Evolutionary conservation across 1,139 yeast species (phyloP).

Genomic region (Citeromyces hawaiiensis): DNA sequence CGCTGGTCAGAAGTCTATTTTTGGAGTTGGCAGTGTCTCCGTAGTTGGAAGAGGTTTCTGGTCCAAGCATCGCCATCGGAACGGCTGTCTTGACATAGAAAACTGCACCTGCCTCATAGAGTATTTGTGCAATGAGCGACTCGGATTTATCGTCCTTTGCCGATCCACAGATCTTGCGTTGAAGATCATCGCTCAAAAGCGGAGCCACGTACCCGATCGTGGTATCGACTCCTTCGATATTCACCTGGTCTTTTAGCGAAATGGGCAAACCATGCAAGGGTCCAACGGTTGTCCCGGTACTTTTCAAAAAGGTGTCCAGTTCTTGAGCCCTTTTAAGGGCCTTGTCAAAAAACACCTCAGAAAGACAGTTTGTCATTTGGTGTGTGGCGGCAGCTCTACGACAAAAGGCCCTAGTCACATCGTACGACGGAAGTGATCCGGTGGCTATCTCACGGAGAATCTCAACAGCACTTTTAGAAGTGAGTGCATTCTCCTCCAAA

Average conservation of each 20-base stretch:
- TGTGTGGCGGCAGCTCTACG: slow-evolving; percentile 47
- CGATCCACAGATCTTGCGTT: slow-evolving; percentile 8
- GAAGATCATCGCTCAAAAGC: slow-evolving; percentile 11
- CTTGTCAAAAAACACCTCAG: slow-evolving; percentile 25
- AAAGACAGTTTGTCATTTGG: slow-evolving; percentile 33
- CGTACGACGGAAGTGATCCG: slow-evolving; percentile 27
- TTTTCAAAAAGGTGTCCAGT: slow-evolving; percentile 24
- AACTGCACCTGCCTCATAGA: slow-evolving; percentile 36
- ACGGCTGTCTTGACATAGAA: slow-evolving; percentile 43
- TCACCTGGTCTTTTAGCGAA: slow-evolving; percentile 40
- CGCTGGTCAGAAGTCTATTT: slow-evolving; percentile 29
- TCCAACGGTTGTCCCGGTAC: slow-evolving; percentile 28
- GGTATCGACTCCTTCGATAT: slow-evolving; percentile 30
- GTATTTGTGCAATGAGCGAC: slow-evolving; percentile 26
- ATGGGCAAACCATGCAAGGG: slow-evolving; percentile 62
- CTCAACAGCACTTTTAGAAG: slow-evolving; percentile 8
- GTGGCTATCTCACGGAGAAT: slow-evolving; percentile 23
- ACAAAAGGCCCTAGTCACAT: slow-evolving; percentile 35
- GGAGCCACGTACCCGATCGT: slow-evolving; percentile 29
- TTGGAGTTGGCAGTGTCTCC: slow-evolving; percentile 36
- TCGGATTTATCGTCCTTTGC: slow-evolving; percentile 19
- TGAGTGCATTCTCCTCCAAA: slow-evolving; percentile 11
- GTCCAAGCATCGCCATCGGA: slow-evolving; percentile 43
- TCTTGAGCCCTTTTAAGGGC: slow-evolving; percentile 29
- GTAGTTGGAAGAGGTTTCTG: slow-evolving; percentile 31